Evolutionary conservation across 1,284 basidiomycete genomes (phyloP).

Genomic region (Hypsizygus ulmarius): DNA sequence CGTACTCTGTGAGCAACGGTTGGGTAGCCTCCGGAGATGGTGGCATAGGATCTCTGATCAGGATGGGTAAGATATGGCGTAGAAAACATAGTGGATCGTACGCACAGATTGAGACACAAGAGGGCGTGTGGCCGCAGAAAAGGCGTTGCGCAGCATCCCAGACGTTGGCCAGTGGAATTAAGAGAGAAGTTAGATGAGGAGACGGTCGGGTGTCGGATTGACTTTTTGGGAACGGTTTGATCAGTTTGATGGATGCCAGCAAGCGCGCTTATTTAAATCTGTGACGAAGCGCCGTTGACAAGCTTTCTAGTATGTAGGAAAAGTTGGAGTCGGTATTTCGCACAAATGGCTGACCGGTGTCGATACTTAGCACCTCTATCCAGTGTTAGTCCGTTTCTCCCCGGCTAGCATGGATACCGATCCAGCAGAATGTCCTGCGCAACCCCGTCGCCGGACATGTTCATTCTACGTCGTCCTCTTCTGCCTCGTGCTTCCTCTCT

Average conservation of each 20-base stretch:
- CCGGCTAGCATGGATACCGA: constrained; percentile 30
- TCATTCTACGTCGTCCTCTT: constrained; percentile 63
- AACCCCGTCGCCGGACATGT: constrained; percentile 34
- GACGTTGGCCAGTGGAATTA: constrained; percentile 24
- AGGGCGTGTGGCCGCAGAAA: constrained; percentile 58
- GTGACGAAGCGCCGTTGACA: too few species aligned
- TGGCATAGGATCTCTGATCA: constrained; percentile 59
- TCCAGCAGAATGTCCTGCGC: constrained; percentile 33
- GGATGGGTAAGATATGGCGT: constrained; percentile 9
- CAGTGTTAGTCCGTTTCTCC: too few species aligned
- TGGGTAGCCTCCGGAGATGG: constrained; percentile 79
- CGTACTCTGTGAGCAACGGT: constrained; percentile 69
- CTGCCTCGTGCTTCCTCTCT: constrained; percentile 63
- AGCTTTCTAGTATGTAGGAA: too few species aligned
- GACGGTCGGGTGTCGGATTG: constrained; percentile 14
- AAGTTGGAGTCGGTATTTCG: too few species aligned
- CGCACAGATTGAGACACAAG: constrained; percentile 51
- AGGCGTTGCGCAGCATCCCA: constrained; percentile 66
- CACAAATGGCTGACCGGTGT: too few species aligned
- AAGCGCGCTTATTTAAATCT: too few species aligned
- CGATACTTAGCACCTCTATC: too few species aligned
- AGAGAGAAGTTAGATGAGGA: constrained; percentile 23
- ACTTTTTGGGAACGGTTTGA: constrained; percentile 6
- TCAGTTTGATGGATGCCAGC: constrained; percentile 9
- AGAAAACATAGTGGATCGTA: constrained; percentile 11